Percentiles rank a stretch among this genome's conserved stretches.
Conservation (phyloP, 2,329 filamentous ascomycete species). For the Penicillium sp. region DNA sequence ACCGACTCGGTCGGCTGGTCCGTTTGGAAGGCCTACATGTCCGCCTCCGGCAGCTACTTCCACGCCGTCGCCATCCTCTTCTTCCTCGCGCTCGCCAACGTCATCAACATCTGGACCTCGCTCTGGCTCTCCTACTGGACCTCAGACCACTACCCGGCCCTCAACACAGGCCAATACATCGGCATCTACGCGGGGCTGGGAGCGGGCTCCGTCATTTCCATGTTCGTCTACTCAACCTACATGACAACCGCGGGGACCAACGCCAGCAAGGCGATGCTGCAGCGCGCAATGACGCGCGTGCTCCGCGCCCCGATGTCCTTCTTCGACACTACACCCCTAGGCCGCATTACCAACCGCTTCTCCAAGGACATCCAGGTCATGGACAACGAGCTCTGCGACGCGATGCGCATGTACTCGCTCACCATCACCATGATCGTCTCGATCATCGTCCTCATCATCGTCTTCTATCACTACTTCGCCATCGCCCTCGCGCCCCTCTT, state of each 20-base stretch:
- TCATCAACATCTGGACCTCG: constrained; percentile 83
- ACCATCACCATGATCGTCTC: constrained; percentile 81
- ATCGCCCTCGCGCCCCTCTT: constrained; percentile 72
- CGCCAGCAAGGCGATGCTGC: constrained; percentile 80
- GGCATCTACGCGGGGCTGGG: constrained; percentile 74
- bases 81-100: constrained; percentile 74
- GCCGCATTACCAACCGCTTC: constrained; percentile 95
- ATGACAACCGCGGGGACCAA: constrained; percentile 81
- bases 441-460: constrained; percentile 88
- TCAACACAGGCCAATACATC: constrained; percentile 71
- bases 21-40: constrained; percentile 78
- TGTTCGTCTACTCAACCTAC: constrained; percentile 79
- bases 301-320: constrained; percentile 78
- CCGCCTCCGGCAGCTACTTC: constrained; percentile 72
- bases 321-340: constrained; percentile 95
- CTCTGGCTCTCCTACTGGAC: constrained; percentile 97
- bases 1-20: constrained; percentile 77
- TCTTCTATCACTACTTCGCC: constrained; percentile 91
- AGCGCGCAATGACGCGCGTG: constrained; percentile 77
- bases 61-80: constrained; percentile 64
- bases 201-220: constrained; percentile 69
- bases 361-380: constrained; percentile 94
- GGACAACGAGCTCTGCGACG: constrained; percentile 89
- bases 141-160: constrained; percentile 70
- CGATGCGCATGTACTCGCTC: constrained; percentile 90